These are phyloP conservation scores for Boletus rufocinnamomeus DNA, from an alignment of 768 basidiomycete genomes.

Conservation along the genomic window DNA sequence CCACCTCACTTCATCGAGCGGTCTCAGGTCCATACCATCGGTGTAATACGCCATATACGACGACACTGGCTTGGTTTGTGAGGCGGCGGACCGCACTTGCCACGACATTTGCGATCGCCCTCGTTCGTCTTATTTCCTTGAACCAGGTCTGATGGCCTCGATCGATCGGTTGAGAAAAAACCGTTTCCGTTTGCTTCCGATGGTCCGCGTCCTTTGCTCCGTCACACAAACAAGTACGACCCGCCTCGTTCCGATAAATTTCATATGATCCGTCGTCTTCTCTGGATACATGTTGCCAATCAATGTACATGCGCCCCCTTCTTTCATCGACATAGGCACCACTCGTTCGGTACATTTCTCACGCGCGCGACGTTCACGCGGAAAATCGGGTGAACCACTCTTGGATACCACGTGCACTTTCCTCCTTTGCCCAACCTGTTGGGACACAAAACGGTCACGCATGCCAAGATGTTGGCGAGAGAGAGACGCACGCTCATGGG, in stretches of 20 bases:
- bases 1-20: too few species aligned
- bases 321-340: neutral
- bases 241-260: too few species aligned
- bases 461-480: neutral
- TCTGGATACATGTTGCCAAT: neutral
- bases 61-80: neutral
- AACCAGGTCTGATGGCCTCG: too few species aligned
- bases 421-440: constrained; percentile 60
- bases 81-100: neutral
- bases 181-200: too few species aligned
- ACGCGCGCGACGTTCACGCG: neutral
- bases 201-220: too few species aligned
- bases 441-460: neutral
- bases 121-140: neutral
- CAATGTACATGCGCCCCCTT: neutral
- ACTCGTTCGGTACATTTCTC: neutral
- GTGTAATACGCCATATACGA: neutral
- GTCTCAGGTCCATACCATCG: neutral
- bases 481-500: constrained; percentile 21
- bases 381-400: constrained; percentile 41
- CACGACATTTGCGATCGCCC: neutral
- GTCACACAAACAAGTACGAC: too few species aligned
- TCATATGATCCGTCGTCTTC: too few species aligned
- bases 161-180: too few species aligned
- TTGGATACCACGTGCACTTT: constrained; percentile 49